Conservation (phyloP, 257 asterid genomes). For the Gynochthodes officinalis region DNA sequence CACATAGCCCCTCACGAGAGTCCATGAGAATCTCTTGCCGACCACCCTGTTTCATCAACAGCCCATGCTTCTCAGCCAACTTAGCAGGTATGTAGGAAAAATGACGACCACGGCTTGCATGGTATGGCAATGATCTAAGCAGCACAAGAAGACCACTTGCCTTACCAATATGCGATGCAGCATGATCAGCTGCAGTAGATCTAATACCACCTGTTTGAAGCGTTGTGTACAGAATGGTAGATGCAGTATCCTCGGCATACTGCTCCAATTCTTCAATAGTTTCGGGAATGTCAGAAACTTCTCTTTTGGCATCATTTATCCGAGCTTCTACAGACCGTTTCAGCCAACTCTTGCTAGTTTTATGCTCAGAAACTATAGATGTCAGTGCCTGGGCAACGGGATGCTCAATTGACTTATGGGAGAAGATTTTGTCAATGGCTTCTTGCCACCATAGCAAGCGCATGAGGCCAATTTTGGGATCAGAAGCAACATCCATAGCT, state of each 20-base stretch:
- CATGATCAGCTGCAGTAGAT: constrained; percentile 85
- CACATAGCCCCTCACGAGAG: constrained; percentile 57
- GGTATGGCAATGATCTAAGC: constrained; percentile 79
- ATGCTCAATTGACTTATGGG: constrained; percentile 71
- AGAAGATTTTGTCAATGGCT: constrained; percentile 75
- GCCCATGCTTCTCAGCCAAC: constrained; percentile 74
- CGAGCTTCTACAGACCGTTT: constrained; percentile 83
- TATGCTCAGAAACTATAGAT: constrained; percentile 57
- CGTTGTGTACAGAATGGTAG: constrained; percentile 78
- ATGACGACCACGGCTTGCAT: constrained; percentile 58
- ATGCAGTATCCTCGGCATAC: constrained; percentile 83
- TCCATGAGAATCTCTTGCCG: constrained; percentile 48
- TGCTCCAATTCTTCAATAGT: constrained; percentile 64
- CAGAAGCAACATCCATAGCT: constrained; percentile 95
- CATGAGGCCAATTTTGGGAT: constrained; percentile 92
- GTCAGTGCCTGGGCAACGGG: constrained; percentile 86
- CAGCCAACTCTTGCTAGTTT: constrained; percentile 74
- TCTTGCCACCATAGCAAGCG: constrained; percentile 98
- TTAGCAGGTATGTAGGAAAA: constrained; percentile 58
- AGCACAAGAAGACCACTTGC: constrained; percentile 87
- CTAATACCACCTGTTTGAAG: constrained; percentile 77
- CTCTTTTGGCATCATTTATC: constrained; percentile 72
- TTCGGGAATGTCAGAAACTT: constrained; percentile 50
- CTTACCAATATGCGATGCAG: constrained; percentile 94
- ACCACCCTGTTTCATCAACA: constrained; percentile 49